Percentiles rank a stretch among this genome's conserved stretches.
These are phyloP conservation scores for Apophysomyces ossiformis DNA, from an alignment of 371 early-diverging fungal genomes.

Conservation along the genomic window DNA sequence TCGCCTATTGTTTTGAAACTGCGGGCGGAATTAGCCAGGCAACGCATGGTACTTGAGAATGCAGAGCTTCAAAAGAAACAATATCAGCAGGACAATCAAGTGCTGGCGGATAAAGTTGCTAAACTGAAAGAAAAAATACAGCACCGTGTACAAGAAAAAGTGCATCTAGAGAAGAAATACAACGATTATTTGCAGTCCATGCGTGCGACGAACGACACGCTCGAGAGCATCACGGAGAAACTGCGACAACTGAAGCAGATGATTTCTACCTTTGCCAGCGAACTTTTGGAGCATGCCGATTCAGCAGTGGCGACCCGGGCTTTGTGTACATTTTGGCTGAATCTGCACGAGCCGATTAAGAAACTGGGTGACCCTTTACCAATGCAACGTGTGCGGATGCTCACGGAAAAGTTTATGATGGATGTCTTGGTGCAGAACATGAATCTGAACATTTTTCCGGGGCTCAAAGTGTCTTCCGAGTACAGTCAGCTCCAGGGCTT, in stretches of 20 bases:
- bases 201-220: constrained; percentile 61
- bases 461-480: constrained; percentile 31
- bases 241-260: constrained; percentile 51
- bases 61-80: constrained; percentile 31
- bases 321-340: constrained; percentile 45
- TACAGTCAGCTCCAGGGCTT: constrained; percentile 29
- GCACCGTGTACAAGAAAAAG: constrained; percentile 28
- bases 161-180: constrained; percentile 50
- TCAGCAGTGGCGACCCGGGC: constrained; percentile 46
- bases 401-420: constrained; percentile 59
- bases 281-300: constrained; percentile 48
- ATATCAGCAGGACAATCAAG: constrained; percentile 24
- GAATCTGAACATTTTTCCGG: constrained; percentile 39
- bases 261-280: constrained; percentile 49
- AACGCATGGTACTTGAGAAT: constrained; percentile 23
- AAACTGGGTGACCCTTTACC: constrained; percentile 42
- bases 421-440: constrained; percentile 51
- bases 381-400: constrained; percentile 48
- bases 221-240: constrained; percentile 49
- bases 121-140: constrained; percentile 22
- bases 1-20: constrained; percentile 18
- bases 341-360: constrained; percentile 39
- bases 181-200: constrained; percentile 57
- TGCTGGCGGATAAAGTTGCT: constrained; percentile 20
- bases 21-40: constrained; percentile 22